These are phyloP conservation scores for Paecilomyces formosus DNA, from an alignment of 2,329 filamentous ascomycete species.

Conservation along the genomic window DNA sequence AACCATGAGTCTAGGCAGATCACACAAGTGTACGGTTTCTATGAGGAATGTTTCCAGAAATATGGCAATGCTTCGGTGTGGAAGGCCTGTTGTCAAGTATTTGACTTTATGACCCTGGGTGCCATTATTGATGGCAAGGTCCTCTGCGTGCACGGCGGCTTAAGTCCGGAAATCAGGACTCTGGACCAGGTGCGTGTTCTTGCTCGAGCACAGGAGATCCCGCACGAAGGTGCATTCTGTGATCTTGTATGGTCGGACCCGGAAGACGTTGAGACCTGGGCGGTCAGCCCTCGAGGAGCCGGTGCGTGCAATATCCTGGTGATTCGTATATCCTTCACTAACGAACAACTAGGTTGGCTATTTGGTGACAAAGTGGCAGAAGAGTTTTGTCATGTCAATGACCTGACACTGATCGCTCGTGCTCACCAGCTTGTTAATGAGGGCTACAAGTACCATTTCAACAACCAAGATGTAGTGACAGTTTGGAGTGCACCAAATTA, in stretches of 20 bases:
- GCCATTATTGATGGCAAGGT: slow-evolving; percentile 69
- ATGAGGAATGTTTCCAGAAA: slow-evolving; percentile 69
- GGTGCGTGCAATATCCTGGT: slow-evolving; percentile 34
- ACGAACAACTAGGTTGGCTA: slow-evolving; percentile 40
- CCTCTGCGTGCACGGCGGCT: slow-evolving; percentile 63
- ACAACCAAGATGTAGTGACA: slow-evolving; percentile 84
- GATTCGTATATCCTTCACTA: not conserved
- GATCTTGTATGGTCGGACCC: slow-evolving; percentile 72
- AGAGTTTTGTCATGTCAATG: slow-evolving; percentile 72
- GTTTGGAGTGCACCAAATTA: slow-evolving; percentile 80
- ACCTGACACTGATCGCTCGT: slow-evolving; percentile 62
- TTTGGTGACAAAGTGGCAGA: slow-evolving; percentile 66
- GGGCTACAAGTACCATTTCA: slow-evolving; percentile 87
- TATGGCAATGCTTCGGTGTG: slow-evolving; percentile 72
- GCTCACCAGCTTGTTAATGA: slow-evolving; percentile 71
- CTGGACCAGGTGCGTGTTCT: slow-evolving; percentile 69
- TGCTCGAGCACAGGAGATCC: slow-evolving; percentile 67
- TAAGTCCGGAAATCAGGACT: slow-evolving; percentile 66
- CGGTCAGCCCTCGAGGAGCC: slow-evolving; percentile 60
- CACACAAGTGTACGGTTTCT: slow-evolving; percentile 72
- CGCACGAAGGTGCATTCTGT: slow-evolving; percentile 70
- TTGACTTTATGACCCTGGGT: slow-evolving; percentile 67
- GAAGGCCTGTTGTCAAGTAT: slow-evolving; percentile 73
- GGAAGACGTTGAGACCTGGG: slow-evolving; percentile 64
- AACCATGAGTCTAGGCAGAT: slow-evolving; percentile 73